A percentile compares a stretch with the other conserved stretches of the same genome.
These are phyloP conservation scores for Exutisphaerella laricina DNA, from an alignment of 2,329 filamentous ascomycete species.

Conservation along the genomic window DNA sequence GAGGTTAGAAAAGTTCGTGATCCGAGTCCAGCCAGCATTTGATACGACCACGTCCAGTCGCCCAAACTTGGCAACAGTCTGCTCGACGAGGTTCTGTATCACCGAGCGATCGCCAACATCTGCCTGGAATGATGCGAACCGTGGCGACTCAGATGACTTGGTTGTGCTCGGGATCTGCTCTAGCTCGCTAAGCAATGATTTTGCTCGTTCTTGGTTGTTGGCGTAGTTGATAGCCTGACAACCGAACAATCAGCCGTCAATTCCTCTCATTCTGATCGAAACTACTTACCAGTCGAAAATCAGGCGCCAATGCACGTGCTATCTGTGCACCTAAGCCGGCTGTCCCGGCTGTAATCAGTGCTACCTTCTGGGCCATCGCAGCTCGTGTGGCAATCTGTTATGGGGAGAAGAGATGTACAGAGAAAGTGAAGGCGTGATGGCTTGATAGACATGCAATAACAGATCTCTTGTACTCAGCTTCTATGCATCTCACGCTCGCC, in stretches of 20 bases:
- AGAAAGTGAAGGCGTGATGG: no score
- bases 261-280: neutral
- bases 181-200: slow-evolving; percentile 39
- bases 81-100: slow-evolving; percentile 33
- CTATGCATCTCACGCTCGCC: no score
- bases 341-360: slow-evolving; percentile 46
- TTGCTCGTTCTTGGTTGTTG: slow-evolving; percentile 40
- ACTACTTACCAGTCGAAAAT: slow-evolving; percentile 40
- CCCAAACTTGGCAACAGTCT: slow-evolving; percentile 33
- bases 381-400: no score
- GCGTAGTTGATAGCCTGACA: slow-evolving; percentile 45
- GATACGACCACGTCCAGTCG: slow-evolving; percentile 39
- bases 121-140: slow-evolving; percentile 26
- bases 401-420: no score
- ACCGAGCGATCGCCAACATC: slow-evolving; percentile 24
- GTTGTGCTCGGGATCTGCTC: slow-evolving; percentile 31
- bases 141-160: slow-evolving; percentile 13
- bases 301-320: slow-evolving; percentile 42
- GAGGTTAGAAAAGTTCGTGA: slow-evolving; percentile 34
- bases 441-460: no score
- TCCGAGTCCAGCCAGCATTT: slow-evolving; percentile 34
- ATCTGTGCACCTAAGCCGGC: slow-evolving; percentile 46
- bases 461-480: no score
- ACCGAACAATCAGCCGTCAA: slow-evolving; percentile 10
- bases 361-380: slow-evolving; percentile 41